Evolutionary conservation across 495 filamentous ascomycete genomes (phyloP), one percentile per base, ranked within the genome.

Genomic region (Hypoxylon cercidicola): DNA sequence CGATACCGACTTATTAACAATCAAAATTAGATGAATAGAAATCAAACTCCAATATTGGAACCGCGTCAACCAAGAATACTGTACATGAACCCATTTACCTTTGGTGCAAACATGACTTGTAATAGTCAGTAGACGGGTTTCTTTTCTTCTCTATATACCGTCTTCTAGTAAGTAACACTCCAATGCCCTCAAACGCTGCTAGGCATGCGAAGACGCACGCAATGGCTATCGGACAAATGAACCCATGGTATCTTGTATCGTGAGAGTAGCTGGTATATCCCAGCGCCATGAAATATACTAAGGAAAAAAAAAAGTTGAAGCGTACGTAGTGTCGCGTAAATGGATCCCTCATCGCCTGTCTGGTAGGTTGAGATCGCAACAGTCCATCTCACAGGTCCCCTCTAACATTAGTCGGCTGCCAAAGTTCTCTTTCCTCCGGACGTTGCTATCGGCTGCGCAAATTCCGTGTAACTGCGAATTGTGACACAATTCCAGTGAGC

Each of bases 201-300:
- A 21, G 34, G 35, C 43, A 58, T 60, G 15, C 13, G 47, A 15
- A 43, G 25, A 32, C 44, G 28, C 18, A 45, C 53, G 19, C 9
- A 48, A 19, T 7, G 19, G 39, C 55, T 65, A 58, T 67, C 47
- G 50, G 55, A 61, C 25, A 67, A 52, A 67, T 50, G 35, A 59
- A 59, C 35, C 23, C 35, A 40, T 66, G 62, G 62, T 66, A 66
- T 66, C 62, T 66, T 66, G 25, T 49, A 59, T 59, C 60, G 54
- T 60, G 50, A 56, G 50, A 55, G 37, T 23, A 56, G 19, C 50
- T 46, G 50, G 50, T 63, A 64, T 64, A 45, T 43, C 47, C 55
- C 60, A 28, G 60, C 65, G 55, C 65, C 55, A 15, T 39, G 40
- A 63, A 68, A 50, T 59, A 48, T 41, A 68, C 43, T 41, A 55